Evolutionary conservation across 139 green algal species (phyloP).

Genomic region (Microglena sp.): DNA sequence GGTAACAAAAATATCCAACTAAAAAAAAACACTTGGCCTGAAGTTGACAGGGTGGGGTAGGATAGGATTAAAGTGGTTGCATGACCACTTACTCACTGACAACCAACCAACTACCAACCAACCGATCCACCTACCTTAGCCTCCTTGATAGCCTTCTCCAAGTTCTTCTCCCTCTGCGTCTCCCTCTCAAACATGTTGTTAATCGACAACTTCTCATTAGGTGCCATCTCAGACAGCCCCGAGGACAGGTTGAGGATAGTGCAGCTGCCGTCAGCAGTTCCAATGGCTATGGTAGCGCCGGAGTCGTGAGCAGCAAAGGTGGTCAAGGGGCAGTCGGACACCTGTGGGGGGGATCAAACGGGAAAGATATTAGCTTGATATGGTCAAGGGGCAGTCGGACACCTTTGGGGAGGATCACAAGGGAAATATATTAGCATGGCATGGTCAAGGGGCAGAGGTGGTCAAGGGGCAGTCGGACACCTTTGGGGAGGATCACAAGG

Average conservation of each 20-base stretch:
- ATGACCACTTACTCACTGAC: background rate
- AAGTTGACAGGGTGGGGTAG: background rate
- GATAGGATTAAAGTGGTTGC: background rate
- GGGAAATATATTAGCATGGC: slow-evolving; percentile 41
- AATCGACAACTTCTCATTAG: slow-evolving; percentile 73
- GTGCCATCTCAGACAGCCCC: slow-evolving; percentile 58
- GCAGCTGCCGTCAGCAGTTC: slow-evolving; percentile 55
- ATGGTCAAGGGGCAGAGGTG: slow-evolving; percentile 50
- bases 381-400: too few species aligned
- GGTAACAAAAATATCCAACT: too few species aligned
- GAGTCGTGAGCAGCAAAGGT: slow-evolving; percentile 53
- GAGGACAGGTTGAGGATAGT: slow-evolving; percentile 58
- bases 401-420: background rate
- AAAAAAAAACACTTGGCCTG: too few species aligned
- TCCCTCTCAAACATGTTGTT: slow-evolving; percentile 59
- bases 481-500: background rate
- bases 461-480: slow-evolving; percentile 33
- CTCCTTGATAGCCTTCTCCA: slow-evolving; percentile 86
- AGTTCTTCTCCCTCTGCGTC: slow-evolving; percentile 74
- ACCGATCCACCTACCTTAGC: slow-evolving; percentile 45
- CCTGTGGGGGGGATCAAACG: background rate
- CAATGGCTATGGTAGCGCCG: slow-evolving; percentile 53
- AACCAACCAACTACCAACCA: background rate
- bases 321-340: slow-evolving; percentile 32
- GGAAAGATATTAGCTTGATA: too few species aligned